Percentiles rank a stretch among this genome's conserved stretches.
phyloP scores from a whole-genome alignment of 805 yeast genomes.

The Saturnispora sanitii region DNA sequence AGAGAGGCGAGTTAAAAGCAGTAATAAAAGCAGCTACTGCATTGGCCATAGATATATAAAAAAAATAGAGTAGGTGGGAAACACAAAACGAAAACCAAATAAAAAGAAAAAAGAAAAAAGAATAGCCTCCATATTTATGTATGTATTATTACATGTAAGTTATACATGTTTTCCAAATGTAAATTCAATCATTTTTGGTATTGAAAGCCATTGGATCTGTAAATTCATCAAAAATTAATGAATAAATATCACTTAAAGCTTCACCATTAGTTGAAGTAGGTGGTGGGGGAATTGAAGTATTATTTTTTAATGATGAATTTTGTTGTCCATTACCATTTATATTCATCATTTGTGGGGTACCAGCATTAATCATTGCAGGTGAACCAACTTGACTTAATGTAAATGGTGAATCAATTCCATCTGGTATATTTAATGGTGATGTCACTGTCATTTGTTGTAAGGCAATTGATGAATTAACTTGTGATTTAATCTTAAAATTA shows the following conservation, averaged over 20 bases:
- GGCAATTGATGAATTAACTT: slow-evolving; percentile 1
- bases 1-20: no score
- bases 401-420: slow-evolving; percentile 4
- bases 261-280: slow-evolving; percentile 17
- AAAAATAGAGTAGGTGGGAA: no score
- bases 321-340: no score
- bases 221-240: slow-evolving; percentile 36
- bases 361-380: neutral
- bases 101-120: no score
- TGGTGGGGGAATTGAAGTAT: neutral
- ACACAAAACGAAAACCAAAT: no score
- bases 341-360: neutral
- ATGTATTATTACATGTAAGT: no score
- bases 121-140: neutral
- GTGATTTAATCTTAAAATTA: slow-evolving; percentile 8
- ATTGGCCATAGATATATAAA: no score
- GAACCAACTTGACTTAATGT: neutral
- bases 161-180: no score
- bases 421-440: slow-evolving; percentile 1
- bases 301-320: neutral
- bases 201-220: slow-evolving; percentile 29
- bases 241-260: slow-evolving; percentile 34
- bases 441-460: neutral
- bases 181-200: slow-evolving; percentile 12
- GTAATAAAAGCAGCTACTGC: no score